Evolutionary conservation across 2,329 filamentous ascomycete species (phyloP), one percentile per base, ranked within the genome.

Genomic region (Trichoderma sp.): DNA sequence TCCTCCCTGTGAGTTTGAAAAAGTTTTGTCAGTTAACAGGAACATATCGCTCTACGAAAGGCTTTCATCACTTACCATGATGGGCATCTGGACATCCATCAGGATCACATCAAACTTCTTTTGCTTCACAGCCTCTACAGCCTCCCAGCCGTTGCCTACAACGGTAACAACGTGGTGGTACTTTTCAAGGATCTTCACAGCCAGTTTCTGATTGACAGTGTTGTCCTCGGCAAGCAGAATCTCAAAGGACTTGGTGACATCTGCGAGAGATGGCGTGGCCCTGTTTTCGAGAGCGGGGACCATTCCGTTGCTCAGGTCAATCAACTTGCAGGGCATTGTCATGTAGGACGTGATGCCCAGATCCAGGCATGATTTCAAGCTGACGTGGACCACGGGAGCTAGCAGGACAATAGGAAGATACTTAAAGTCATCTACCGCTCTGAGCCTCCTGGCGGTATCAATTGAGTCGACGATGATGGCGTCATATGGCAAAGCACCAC

Each of bases 11-110:
- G 11, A 18, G 32, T 11, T 2, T 1, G 26, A 39, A 14, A 24
- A 24, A 54, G 21, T 16, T 10, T n/a, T 18, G 34, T 68, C 28
- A 67, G 63, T 39, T 43, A 14, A 46, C 14, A 32, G 46, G 13
- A 3, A 56, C 37, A 18, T 8, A 21, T 26, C 30, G 37, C 39
- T 24, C 13, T 52, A n/a, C n/a, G 16, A 4, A 24, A 8, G 14
- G 11, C 4, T 34, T 34, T 16, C 21, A 69, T 54, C 43, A 72
- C 88, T 83, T 82, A 92, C 90, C 94, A 98, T 98, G 76, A 98
- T 92, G n/a, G 96, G 96, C 96, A 99, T 99, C 79, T 98, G 96
- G 21, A 99, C 96, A 77, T 99, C 96, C 96, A 99, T 99, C 59
- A 99, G 86, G 72, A 99, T 96, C 71, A 97, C 93, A 79, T 99